Conservation (phyloP, 2,329 filamentous ascomycete species). For the Cercospora sesami region DNA sequence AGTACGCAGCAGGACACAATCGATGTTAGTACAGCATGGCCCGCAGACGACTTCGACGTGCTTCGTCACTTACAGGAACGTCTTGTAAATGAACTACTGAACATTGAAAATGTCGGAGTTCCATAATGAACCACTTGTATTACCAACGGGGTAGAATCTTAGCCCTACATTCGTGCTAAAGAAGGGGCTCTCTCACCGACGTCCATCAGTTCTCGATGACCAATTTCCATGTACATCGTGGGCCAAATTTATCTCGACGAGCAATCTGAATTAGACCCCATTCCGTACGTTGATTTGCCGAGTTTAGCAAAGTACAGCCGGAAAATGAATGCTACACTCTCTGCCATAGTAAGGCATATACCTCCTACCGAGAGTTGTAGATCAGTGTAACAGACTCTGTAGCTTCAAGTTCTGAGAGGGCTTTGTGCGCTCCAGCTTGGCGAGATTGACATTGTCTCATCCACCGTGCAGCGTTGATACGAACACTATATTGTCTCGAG, state of each 20-base stretch:
- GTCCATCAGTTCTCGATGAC: neutral
- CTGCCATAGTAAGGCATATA: neutral
- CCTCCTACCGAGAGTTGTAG: neutral
- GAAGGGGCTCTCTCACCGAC: neutral
- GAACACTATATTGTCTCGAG: conserved; percentile 85
- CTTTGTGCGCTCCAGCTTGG: neutral
- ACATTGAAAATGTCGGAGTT: neutral
- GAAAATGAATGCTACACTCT: neutral
- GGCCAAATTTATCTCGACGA: neutral
- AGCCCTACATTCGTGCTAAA: neutral
- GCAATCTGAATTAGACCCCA: neutral
- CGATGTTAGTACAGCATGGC: neutral
- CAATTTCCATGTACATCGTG: neutral
- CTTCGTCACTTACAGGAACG: neutral
- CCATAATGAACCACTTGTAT: neutral
- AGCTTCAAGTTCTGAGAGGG: neutral
- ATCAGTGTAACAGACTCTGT: neutral
- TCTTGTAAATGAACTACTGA: neutral
- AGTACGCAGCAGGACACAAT: neutral
- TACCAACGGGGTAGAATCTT: neutral
- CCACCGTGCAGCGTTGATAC: conserved; percentile 96
- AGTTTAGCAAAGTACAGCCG: neutral
- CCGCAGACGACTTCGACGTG: neutral
- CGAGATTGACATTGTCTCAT: conserved; percentile 45
- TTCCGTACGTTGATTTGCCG: neutral